Base-by-base conservation (phyloP, 2,329 filamentous ascomycete species). In the Dactylellina haptotyla region DNA sequence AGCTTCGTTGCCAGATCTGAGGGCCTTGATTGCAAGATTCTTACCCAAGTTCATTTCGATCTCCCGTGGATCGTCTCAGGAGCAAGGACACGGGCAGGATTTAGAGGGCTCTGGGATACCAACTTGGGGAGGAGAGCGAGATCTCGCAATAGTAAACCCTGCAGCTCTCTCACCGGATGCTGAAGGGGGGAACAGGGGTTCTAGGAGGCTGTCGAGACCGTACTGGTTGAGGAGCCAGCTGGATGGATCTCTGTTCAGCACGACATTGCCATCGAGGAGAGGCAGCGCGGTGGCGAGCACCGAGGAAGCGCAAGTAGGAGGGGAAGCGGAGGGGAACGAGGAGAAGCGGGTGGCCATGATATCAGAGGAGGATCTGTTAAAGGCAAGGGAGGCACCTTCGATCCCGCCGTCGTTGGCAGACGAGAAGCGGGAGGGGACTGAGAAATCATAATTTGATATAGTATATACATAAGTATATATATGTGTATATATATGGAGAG, bases 211-310 rank as follows among this genome's bases (percentile, higher is more conserved):
- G 10, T 63, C 58, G 23, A 41, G 58, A 8, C 58, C 58, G 2
- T 63, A 63, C 37, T 63, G 58, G 58, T 39, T 63, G 16, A 43
- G 58, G 32, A 63, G 58, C 46, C 58, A 53, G n/a, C 20, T 63
- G 4, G 58, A 63, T 18, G 58, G 58, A 2, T 63, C 58, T 0
- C 26, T 63, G 26, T 63, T 63, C n/a, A 34, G 14, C 8, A 63
- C 30, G 4, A 53, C 58, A 3, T 10, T 63, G 12, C 46, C 58
- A 2, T 63, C 58, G 12, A 63, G 58, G 10, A 63, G 58, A 34
- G 58, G 58, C 1, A 63, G 58, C 16, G 46, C 25, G 6, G 58
- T 53, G n/a, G 45, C 58, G 6, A 53, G 46, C n/a, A 23, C 45
- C 10, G 58, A 63, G 2, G 46, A 50, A 3, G 45, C 37, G 46